Base-by-base conservation (phyloP, 192 early-diverging fungal genomes). In the Mortierella antarctica region DNA sequence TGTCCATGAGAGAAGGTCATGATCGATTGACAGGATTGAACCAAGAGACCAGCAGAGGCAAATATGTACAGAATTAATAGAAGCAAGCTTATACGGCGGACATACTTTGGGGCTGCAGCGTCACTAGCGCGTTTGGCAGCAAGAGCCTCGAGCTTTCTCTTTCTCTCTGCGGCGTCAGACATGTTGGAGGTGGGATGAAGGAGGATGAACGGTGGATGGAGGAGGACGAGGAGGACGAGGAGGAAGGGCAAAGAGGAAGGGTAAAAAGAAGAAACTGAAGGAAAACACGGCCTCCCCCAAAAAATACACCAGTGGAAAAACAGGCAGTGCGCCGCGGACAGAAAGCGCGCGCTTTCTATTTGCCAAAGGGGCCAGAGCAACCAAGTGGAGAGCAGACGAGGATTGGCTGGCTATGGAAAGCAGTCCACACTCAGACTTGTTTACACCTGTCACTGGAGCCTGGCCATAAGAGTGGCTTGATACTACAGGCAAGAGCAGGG, bases 81-180 rank as follows among this genome's bases (percentile, higher is more conserved):
- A 31, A 3, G 1, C 31, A 31, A 2, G 31, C 31, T 31, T 31
- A 31, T 31, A 31, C 31, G 31, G 31, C 31, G 6, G n/a, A 58
- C 57, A 15, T 78, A 78, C 68, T 65, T 58, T 59, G 55, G 53
- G 40, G 31, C 31, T 31, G 44, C 50, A 23, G 49, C 42, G 5
- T 66, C 68, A 51, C 18, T 23, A 18, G 76, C 23, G 64, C 76
- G 76, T 66, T 71, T 79, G 41, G 76, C 68, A n/a, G 76, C 76
- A 40, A 79, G 61, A 4, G 68, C 76, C 46, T 62, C 50, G 46
- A 79, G 69, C 50, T 79, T 79, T 56, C 65, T 71, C 50, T 65
- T 79, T 71, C 76, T 59, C 14, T 79, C 76, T 12, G 63, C 57
- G 41, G 63, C 41, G 68, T 79, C 76, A 56, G 76, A 41, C 76